Evolutionary conservation across 2,329 filamentous ascomycete species (phyloP), one percentile per base, ranked within the genome.

Genomic region (Monosporascus sp.): DNA sequence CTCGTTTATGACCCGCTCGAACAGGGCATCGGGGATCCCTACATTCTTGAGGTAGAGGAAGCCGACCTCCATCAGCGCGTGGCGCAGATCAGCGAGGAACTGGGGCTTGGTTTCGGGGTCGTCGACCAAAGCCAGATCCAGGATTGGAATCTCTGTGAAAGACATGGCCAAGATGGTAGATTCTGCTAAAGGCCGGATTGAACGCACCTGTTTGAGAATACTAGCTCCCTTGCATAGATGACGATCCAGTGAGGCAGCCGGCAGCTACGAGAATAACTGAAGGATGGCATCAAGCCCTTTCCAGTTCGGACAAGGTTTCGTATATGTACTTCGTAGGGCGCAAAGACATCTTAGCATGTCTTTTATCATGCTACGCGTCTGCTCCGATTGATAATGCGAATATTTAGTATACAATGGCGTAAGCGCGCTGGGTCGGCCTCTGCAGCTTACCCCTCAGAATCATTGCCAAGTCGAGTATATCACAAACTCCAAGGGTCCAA

Each of bases 41-140:
- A 89, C 86, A 65, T 95, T 91, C 65, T 86, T 87, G 56, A 96
- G 80, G 65, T 96, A 96, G 22, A 95, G 70, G 65, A 96, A 96
- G 2, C 91, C 91, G n/a, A 95, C 88, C 67, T 93, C 87, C 63
- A 96, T 81, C 35, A 96, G 74, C 0, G 89, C 89, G 69, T 88
- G 77, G 17, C 88, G 86, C 35, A 96, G 78, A 51, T 89, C 77
- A 1, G 74, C 70, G 0, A 95, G 79, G 63, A 96, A 94, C 35
- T 73, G 74, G 2, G 87, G 80, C 71, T 94, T 95, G 0, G 87
- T 86, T 5, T 74, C 73, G 19, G 82, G 77, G 60, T 84, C 72
- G 58, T 77, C 74, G 40, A 89, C 87, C 22, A 81, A 74, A 16
- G 86, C 81, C 55, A 95, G 79, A 67, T 93, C 88, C 37, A 96